phyloP scores from a whole-genome alignment of 1,284 basidiomycete genomes.

The Vanrija sp. region DNA sequence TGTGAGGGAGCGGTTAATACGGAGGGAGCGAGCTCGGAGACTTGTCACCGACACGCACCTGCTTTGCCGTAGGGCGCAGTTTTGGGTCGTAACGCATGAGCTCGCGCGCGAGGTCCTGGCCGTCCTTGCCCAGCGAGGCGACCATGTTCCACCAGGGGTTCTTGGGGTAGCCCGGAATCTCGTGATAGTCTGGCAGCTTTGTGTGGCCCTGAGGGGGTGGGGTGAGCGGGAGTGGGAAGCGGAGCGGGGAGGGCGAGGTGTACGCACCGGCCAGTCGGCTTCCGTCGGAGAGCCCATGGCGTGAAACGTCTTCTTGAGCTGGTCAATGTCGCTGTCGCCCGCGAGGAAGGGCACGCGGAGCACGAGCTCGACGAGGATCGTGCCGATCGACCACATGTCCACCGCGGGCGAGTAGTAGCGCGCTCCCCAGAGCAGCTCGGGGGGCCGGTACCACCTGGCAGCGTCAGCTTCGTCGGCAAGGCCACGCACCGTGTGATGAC shows the following conservation, averaged over 20 bases:
- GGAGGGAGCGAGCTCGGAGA: not conserved
- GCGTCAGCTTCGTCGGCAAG: conserved; percentile 1
- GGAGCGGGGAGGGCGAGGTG: not conserved
- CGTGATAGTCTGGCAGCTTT: conserved; percentile 81
- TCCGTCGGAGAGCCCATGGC: conserved; percentile 94
- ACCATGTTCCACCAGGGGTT: conserved; percentile 66
- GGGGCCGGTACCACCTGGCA: conserved; percentile 90
- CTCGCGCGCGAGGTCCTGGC: conserved; percentile 74
- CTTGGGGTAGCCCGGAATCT: conserved; percentile 73
- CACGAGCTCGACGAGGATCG: conserved; percentile 94
- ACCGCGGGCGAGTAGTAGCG: conserved; percentile 96
- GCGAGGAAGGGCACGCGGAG: conserved; percentile 80
- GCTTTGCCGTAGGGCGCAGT: conserved; percentile 72
- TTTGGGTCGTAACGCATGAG: conserved; percentile 83
- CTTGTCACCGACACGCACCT: conserved; percentile 53
- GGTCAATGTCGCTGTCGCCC: conserved; percentile 93
- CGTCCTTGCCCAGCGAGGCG: conserved; percentile 81
- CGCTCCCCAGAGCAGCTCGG: conserved; percentile 92
- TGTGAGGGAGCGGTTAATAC: conserved; percentile 8
- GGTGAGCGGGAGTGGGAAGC: not conserved
- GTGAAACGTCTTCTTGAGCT: conserved; percentile 88
- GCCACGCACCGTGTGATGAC: conserved; percentile 81
- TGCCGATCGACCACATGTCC: conserved; percentile 98
- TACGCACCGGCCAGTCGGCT: conserved; percentile 86
- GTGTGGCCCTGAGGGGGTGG: conserved; percentile 66